These are phyloP conservation scores for Boletus patriciae DNA, from an alignment of 768 basidiomycete genomes.

Conservation along the genomic window DNA sequence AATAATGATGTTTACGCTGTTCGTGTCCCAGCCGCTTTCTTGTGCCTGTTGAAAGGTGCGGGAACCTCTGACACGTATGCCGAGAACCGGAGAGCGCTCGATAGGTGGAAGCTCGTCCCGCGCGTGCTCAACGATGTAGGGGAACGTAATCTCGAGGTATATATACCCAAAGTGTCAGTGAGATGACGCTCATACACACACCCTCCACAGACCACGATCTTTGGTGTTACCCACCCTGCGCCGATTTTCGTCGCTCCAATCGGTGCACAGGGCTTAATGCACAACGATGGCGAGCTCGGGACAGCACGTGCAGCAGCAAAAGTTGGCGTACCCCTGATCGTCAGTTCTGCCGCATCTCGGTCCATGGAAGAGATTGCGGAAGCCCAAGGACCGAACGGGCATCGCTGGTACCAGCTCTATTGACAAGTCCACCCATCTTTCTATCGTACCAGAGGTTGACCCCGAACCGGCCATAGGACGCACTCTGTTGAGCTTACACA, in stretches of 20 bases:
- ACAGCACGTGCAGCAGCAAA: slow-evolving; percentile 45
- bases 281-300: slow-evolving; percentile 44
- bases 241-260: slow-evolving; percentile 58
- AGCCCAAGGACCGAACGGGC: slow-evolving; percentile 41
- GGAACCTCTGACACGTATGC: slow-evolving; percentile 63
- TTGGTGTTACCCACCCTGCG: slow-evolving; percentile 43
- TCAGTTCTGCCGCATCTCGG: slow-evolving; percentile 37
- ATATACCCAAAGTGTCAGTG: neutral
- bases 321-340: slow-evolving; percentile 44
- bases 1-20: neutral
- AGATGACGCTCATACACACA: neutral
- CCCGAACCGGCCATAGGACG: slow-evolving; percentile 32
- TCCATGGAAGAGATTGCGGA: slow-evolving; percentile 51
- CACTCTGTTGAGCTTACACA: slow-evolving; percentile 37
- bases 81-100: slow-evolving; percentile 61
- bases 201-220: slow-evolving; percentile 53
- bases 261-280: slow-evolving; percentile 54
- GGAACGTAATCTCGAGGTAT: slow-evolving; percentile 50
- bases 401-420: slow-evolving; percentile 53
- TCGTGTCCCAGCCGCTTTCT: slow-evolving; percentile 51
- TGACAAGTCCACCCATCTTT: slow-evolving; percentile 27
- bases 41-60: slow-evolving; percentile 70
- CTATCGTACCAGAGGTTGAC: neutral
- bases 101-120: slow-evolving; percentile 55
- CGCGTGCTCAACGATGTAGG: slow-evolving; percentile 55